Evolutionary conservation across 2,329 filamentous ascomycete species (phyloP), one percentile per base, ranked within the genome.

Genomic region (Penicillium sp.): DNA sequence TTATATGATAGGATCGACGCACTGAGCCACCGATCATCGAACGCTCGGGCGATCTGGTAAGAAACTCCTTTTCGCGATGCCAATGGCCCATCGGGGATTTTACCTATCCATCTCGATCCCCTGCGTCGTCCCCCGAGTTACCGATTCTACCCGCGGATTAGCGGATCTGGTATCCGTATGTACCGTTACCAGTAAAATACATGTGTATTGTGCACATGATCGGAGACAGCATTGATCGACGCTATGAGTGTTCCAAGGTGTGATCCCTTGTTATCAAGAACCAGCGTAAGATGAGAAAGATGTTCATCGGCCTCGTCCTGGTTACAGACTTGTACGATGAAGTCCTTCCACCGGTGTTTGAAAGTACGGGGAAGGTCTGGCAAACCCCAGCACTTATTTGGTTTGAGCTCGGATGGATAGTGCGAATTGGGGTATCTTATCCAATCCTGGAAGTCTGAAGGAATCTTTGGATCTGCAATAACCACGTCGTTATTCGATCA

Each of bases 11-110:
- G 53, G 49, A 28, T 41, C 29, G 39, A 26, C 21, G 21, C 53
- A 36, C 53, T 49, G 49, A 55, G 23, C 38, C 43, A 52, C 49
- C 49, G 49, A 55, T 55, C 42, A 38, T 43, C 42, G 43, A 47
- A 45, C 47, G 26, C 42, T 42, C 42, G 43, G 47, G 47, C 43
- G 26, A 31, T 21, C 38, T 7, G 3, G 34, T 15, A 34, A 16
- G 13, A 31, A 33, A 16, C 12, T 15, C 23, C 16, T 42, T 26
- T 26, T 33, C 29, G 28, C 26, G 45, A 33, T 26, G 13, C 28
- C n/a, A 46, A 23, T 34, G 31, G 29, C 44, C 10, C 34, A 45
- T 45, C 29, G 29, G 21, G 26, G 10, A 36, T n/a, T 45, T 45
- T 18, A 16, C 16, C 26, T 36, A 36, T 18, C 34, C 23, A 16